Evolutionary conservation across 495 filamentous ascomycete species (phyloP), one percentile per base, ranked within the genome.

Genomic region (Daldinia decipiens): DNA sequence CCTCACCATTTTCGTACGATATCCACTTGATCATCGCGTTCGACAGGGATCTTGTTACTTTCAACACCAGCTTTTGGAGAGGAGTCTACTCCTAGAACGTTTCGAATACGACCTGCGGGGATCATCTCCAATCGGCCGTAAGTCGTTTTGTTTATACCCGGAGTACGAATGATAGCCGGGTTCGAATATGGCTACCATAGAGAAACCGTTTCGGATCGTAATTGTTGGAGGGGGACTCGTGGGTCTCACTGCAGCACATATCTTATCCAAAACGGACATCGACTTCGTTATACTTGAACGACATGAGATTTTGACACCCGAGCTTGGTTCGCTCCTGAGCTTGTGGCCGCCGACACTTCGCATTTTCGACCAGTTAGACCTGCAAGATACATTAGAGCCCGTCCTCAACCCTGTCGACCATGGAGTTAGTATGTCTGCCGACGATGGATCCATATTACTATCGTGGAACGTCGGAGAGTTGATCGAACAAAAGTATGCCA

Each of bases 211-310:
- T 75, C 82, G 79, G 45, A 84, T 84, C 27, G 79, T 89, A 36
- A 82, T 89, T 40, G 82, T 84, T 13, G 87, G 86, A 26, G 86
- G 83, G 7, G 82, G 82, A 5, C 79, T 87, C 26, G 77, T 83
- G 4, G 84, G 84, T 0, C 73, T 89, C 3, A 82, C 82, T 3
- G 66, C 85, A 1, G 85, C 87, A 0, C 80, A 86, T 50, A 75
- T 72, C n/a, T 75, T 89, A 15, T 59, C 76, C 1, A 69, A 74
- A 31, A 77, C 77, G 2, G 74, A 74, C 15, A 84, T 89, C 62
- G 83, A 86, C 63, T 84, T 82, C 43, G 68, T 85, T 8, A 58
- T 89, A 1, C 75, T 88, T 1, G 87, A 88, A 68, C 71, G 75
- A 21, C 63, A 75, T 15, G 19, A 57, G 1, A 73, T 79, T 4